Percentiles rank a stretch among this genome's conserved stretches.
Evolutionary conservation across 805 yeast genomes (phyloP).

Genomic region (Wickerhamiella brachini): DNA sequence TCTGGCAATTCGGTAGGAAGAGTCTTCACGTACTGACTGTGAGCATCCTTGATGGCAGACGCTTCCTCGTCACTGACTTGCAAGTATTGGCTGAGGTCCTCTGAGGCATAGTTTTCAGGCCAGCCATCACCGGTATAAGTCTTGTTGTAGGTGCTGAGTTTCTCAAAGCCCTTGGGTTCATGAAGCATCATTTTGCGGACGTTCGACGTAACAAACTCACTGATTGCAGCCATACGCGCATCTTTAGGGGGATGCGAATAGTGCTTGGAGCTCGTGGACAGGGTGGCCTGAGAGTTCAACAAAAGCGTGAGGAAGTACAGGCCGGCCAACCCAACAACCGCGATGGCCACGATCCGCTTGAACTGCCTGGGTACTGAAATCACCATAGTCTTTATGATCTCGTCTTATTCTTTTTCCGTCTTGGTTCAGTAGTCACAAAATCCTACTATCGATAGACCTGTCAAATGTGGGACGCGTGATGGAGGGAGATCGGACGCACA

Average conservation of each 20-base stretch:
- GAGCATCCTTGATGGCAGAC: constrained; percentile 6
- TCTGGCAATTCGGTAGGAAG: constrained; percentile 7
- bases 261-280: not conserved
- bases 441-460: not conserved
- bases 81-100: constrained; percentile 9
- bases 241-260: not conserved
- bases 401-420: too few species aligned
- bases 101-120: not conserved
- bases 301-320: not conserved
- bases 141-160: not conserved
- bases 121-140: not conserved
- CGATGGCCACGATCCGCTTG: not conserved
- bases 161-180: not conserved
- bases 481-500: too few species aligned
- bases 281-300: not conserved
- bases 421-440: not conserved
- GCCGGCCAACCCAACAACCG: not conserved
- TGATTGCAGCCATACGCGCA: not conserved
- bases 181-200: not conserved
- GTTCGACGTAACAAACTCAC: not conserved
- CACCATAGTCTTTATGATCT: not conserved
- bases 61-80: constrained; percentile 10
- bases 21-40: constrained; percentile 6
- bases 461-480: not conserved
- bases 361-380: not conserved